Evolutionary conservation across 1,139 yeast species (phyloP), one percentile per base, ranked within the genome.

Genomic region (Suhomyces wounanorum): DNA sequence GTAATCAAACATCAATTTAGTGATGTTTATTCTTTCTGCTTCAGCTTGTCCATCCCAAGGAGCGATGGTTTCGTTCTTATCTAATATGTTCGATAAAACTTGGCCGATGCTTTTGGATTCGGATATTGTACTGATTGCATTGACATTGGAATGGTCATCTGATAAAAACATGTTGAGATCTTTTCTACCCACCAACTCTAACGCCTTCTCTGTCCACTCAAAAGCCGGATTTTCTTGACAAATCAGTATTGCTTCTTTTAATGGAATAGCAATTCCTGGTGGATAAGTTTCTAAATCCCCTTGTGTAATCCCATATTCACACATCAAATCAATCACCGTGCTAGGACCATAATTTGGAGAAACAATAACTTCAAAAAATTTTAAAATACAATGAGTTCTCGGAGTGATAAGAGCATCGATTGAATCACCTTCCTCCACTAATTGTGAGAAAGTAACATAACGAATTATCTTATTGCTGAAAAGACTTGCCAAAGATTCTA

Each of bases 11-110:
- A 92, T 84, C 18, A 88, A 67, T 56, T 82, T 81, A 0, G 94
- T 84, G n/a, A 87, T 78, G 39, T 79, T 79, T 43, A 84, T 74
- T 53, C 87, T 70, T 54, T 85, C 90, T 14, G 85, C 82, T 61
- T 87, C 91, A 2, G 83, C 74, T 52, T 82, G 84, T 8, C 81
- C 85, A 68, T 84, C 88, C 88, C 88, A 83, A 0, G 88, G 81
- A 40, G 78, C 71, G 25, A 62, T 49, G 1, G 75, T 66, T 18
- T 83, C 89, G 46, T 60, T 64, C 23, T 69, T 73, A n/a, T 78
- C 84, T 30, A 75, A 69, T 0, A 82, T 66, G 4, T 75, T 69
- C 11, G 72, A 69, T 7, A 83, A 62, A 6, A 86, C 72, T 30
- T 80, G 75, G 31, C 73, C 69, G n/a, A 83, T 73, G 51, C 81